Evolutionary conservation across 2,329 filamentous ascomycete genomes (phyloP).

Genomic region (Periglandula ipomoeae): DNA sequence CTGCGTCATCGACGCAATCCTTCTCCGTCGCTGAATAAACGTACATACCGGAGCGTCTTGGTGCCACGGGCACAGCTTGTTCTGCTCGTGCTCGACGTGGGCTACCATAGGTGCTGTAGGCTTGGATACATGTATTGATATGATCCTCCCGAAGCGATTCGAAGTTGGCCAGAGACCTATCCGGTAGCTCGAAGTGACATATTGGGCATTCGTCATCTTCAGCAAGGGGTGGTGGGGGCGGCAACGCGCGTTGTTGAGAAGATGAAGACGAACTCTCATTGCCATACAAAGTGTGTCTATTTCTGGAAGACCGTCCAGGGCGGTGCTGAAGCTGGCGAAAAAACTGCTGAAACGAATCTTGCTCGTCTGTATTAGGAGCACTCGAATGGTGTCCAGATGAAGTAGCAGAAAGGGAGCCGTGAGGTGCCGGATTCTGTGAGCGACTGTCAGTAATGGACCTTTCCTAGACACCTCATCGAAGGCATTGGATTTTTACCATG

Average conservation of each 20-base stretch:
- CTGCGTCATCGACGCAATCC: constrained; percentile 57
- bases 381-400: constrained; percentile 20
- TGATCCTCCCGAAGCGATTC: constrained; percentile 48
- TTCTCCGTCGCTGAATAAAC: constrained; percentile 57
- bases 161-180: constrained; percentile 41
- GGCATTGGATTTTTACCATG: constrained; percentile 31
- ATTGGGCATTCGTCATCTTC: constrained; percentile 77
- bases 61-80: constrained; percentile 17
- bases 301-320: constrained; percentile 11
- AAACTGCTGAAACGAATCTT: constrained; percentile 23
- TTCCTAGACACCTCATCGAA: too few relatives aligned
- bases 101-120: constrained; percentile 41
- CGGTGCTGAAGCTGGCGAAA: constrained; percentile 16
- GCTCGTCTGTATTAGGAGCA: constrained; percentile 19
- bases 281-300: constrained; percentile 20
- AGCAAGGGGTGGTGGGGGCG: constrained; percentile 40
- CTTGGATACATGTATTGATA: constrained; percentile 47
- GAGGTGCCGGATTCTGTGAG: constrained; percentile 13
- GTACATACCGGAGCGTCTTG: constrained; percentile 51
- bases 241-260: constrained; percentile 28
- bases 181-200: constrained; percentile 63
- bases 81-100: constrained; percentile 18
- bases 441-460: neutral
- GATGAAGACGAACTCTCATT: constrained; percentile 23
- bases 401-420: constrained; percentile 9